Evolutionary conservation across 2,329 filamentous ascomycete genomes (phyloP).

Genomic region (Thelonectria discophora): DNA sequence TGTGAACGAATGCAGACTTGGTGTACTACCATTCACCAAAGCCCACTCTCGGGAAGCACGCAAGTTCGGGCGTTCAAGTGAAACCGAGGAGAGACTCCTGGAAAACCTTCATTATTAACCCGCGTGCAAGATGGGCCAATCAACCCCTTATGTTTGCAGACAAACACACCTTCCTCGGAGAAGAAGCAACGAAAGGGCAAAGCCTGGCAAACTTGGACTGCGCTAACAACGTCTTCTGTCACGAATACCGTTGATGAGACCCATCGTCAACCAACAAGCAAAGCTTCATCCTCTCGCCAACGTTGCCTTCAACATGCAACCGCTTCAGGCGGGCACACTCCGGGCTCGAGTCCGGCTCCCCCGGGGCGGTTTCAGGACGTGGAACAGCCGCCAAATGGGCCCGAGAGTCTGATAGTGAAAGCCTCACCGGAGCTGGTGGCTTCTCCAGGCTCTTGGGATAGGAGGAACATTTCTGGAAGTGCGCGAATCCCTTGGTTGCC

Average conservation of each 20-base stretch:
- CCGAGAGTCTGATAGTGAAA: neutral
- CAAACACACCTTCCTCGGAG: neutral
- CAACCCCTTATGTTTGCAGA: neutral
- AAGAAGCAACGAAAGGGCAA: neutral
- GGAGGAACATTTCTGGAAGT: slow-evolving; percentile 27
- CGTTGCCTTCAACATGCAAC: neutral
- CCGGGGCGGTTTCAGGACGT: slow-evolving; percentile 23
- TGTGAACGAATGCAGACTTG: neutral
- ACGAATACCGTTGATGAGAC: neutral
- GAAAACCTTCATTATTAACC: neutral
- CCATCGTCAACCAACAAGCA: neutral
- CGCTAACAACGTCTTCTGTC: neutral
- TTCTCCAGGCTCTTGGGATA: slow-evolving; percentile 15
- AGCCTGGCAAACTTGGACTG: neutral
- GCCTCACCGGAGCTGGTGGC: slow-evolving; percentile 20
- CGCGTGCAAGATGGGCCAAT: neutral
- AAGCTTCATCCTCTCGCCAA: neutral
- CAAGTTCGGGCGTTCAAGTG: neutral
- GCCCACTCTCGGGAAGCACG: neutral
- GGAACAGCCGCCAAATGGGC: slow-evolving; percentile 8
- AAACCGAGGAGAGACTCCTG: neutral
- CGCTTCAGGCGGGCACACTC: neutral
- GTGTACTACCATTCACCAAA: neutral
- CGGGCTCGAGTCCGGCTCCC: slow-evolving; percentile 15
- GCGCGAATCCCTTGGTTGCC: neutral